Conservation (phyloP, 1,139 yeast genomes). For the Casaregolazyma suthepensis region DNA sequence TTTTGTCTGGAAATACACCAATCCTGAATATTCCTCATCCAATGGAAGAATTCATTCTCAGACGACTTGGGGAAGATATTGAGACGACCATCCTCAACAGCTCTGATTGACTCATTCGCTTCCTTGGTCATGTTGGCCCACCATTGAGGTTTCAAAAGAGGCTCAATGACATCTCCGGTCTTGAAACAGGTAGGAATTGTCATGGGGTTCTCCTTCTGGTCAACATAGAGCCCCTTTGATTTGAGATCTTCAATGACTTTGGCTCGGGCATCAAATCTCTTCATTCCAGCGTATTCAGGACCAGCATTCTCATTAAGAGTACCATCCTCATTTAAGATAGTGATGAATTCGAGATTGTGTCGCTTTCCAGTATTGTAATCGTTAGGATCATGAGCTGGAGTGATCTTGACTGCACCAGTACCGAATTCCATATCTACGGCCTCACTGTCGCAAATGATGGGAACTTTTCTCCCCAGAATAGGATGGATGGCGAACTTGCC, state of each 20-base stretch:
- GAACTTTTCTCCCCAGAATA: slow-evolving; percentile 75
- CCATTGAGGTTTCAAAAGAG: slow-evolving; percentile 97
- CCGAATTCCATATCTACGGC: slow-evolving; percentile 99
- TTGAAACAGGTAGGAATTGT: slow-evolving; percentile 88
- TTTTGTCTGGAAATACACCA: slow-evolving; percentile 99
- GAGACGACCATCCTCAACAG: slow-evolving; percentile 76
- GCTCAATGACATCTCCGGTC: slow-evolving; percentile 96
- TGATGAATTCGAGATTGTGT: slow-evolving; percentile 79
- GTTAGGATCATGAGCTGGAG: slow-evolving; percentile 97
- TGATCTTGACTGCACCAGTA: slow-evolving; percentile 98
- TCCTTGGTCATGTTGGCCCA: slow-evolving; percentile 91
- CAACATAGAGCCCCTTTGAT: slow-evolving; percentile 68
- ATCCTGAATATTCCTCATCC: slow-evolving; percentile 96
- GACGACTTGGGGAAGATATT: slow-evolving; percentile 82
- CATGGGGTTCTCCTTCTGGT: slow-evolving; percentile 93
- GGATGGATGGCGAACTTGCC: slow-evolving; percentile 93
- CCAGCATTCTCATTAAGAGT: slow-evolving; percentile 88
- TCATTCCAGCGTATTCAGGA: slow-evolving; percentile 75
- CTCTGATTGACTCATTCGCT: slow-evolving; percentile 84
- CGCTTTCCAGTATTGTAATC: slow-evolving; percentile 97
- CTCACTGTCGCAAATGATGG: slow-evolving; percentile 82
- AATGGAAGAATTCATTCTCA: slow-evolving; percentile 87
- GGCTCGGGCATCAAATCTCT: slow-evolving; percentile 91
- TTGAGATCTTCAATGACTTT: slow-evolving; percentile 77
- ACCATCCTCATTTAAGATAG: slow-evolving; percentile 91